Percentiles rank a stretch among this genome's conserved stretches.
Conservation (phyloP, 2,329 filamentous ascomycete species). For the Colletotrichum tropicale region DNA sequence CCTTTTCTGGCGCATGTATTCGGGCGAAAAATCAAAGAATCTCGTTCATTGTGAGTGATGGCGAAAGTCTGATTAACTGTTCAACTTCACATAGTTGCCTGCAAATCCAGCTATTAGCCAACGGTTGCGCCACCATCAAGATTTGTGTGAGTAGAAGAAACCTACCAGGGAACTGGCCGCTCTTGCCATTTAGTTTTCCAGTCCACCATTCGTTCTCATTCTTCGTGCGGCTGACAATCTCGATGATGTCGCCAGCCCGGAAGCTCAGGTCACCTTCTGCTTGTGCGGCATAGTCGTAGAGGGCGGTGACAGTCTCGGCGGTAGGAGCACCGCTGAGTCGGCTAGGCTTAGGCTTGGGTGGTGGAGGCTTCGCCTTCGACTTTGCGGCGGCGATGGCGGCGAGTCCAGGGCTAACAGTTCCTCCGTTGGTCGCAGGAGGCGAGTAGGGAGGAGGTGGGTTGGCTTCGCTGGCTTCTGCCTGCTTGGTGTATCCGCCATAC, state of each 20-base stretch:
- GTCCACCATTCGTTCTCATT: conserved; percentile 99
- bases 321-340: conserved; percentile 68
- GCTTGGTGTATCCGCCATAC: conserved; percentile 37
- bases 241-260: conserved; percentile 84
- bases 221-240: conserved; percentile 81
- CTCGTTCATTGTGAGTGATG: background rate
- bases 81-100: conserved; percentile 58
- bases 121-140: background rate
- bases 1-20: conserved; percentile 7
- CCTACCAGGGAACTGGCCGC: conserved; percentile 93
- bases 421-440: conserved; percentile 35
- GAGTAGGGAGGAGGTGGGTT: conserved; percentile 77
- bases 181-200: conserved; percentile 77
- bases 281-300: conserved; percentile 97
- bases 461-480: conserved; percentile 48
- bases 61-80: conserved; percentile 25
- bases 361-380: conserved; percentile 74
- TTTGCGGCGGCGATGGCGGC: conserved; percentile 57
- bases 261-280: conserved; percentile 95
- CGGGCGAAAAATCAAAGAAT: background rate
- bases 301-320: conserved; percentile 81
- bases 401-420: conserved; percentile 40
- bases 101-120: conserved; percentile 25
- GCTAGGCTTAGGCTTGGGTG: conserved; percentile 79
- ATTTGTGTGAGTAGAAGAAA: background rate